Base-by-base conservation (phyloP, 2,329 filamentous ascomycete species). In the Colletotrichum tabaci region DNA sequence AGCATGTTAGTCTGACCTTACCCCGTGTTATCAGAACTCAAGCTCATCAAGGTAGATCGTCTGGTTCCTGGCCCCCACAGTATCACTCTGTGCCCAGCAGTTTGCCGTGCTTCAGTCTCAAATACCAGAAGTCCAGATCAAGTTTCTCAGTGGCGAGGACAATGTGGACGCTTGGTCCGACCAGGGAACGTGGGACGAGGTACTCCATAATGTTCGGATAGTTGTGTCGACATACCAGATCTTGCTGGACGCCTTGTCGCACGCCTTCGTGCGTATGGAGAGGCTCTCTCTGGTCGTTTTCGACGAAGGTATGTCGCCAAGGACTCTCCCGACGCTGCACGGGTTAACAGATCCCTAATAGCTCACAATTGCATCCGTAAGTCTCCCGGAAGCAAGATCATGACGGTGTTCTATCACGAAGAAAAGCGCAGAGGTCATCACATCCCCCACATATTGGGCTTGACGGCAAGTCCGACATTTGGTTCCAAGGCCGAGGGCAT, bases 381-480 rank as follows among this genome's bases (percentile, higher is more conserved):
- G 1, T 87, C 91, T 74, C 85, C 93, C 0, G 90, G 91, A 13
- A 91, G 91, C 67, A 87, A 84, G 49, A 92, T 97, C 44, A 96
- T 97, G 93, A 83, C 81, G 38, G 83, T 90, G 40, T 92, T 93
- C 74, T 97, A 97, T 76, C 88, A 90, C 73, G 82, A 84, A 38
- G 80, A 78, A 21, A 85, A 85, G 61, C 74, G 65, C 0, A 73
- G 67, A 2, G 85, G 84, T 0, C 71, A 79, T 0, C 60, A 76
- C 0, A 80, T 89, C 1, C 95, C 95, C 0, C 84, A 86, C 23
- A 91, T 98, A 38, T 84, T 98, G 6, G 95, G 94, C 0, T 84
- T 98, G 30, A 95, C 92, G 8, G 95, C 95, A 0, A 97, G 93
- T 73, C 94, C 94, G 0, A 87, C 94, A 4, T 90, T 92, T 74